Conservation (phyloP, 345 rosid species). For the Viola odorata region DNA sequence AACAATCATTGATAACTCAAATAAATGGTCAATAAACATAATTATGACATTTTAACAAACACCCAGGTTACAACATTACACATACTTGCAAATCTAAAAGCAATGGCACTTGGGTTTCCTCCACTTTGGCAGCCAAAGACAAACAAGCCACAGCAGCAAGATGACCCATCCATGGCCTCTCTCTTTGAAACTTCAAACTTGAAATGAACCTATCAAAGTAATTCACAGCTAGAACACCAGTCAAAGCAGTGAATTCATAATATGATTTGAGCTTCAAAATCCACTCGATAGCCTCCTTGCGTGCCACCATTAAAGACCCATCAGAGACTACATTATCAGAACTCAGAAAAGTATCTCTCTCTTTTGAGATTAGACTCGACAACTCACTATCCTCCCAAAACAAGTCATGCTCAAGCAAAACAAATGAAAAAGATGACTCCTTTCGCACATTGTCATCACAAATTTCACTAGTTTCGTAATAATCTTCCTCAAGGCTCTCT, state of each 20-base stretch:
- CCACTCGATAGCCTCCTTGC: slow-evolving; percentile 70
- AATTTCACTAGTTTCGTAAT: slow-evolving; percentile 22
- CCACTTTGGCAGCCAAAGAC: slow-evolving; percentile 90
- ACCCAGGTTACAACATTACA: slow-evolving; percentile 19
- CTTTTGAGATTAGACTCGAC: slow-evolving; percentile 44
- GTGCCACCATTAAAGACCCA: slow-evolving; percentile 36
- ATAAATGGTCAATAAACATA: slow-evolving; percentile 1
- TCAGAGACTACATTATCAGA: slow-evolving; percentile 26
- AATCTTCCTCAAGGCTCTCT: slow-evolving; percentile 38
- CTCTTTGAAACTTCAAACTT: slow-evolving; percentile 44
- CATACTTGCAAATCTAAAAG: slow-evolving; percentile 80
- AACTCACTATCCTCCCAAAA: slow-evolving; percentile 64
- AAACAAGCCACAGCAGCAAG: slow-evolving; percentile 82
- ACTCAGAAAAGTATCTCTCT: slow-evolving; percentile 41
- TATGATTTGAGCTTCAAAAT: slow-evolving; percentile 53
- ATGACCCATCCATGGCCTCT: slow-evolving; percentile 93
- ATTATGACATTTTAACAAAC: slow-evolving; percentile 25
- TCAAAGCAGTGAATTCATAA: slow-evolving; percentile 61
- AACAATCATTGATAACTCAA: not conserved
- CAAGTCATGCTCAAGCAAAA: slow-evolving; percentile 43
- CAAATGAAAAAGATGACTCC: slow-evolving; percentile 36
- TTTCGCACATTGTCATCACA: slow-evolving; percentile 25
- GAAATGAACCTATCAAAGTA: slow-evolving; percentile 81
- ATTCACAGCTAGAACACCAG: slow-evolving; percentile 68
- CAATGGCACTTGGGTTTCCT: slow-evolving; percentile 76